These are phyloP conservation scores for Arabis hirsuta DNA, from an alignment of 345 rosid genomes.

Conservation along the genomic window DNA sequence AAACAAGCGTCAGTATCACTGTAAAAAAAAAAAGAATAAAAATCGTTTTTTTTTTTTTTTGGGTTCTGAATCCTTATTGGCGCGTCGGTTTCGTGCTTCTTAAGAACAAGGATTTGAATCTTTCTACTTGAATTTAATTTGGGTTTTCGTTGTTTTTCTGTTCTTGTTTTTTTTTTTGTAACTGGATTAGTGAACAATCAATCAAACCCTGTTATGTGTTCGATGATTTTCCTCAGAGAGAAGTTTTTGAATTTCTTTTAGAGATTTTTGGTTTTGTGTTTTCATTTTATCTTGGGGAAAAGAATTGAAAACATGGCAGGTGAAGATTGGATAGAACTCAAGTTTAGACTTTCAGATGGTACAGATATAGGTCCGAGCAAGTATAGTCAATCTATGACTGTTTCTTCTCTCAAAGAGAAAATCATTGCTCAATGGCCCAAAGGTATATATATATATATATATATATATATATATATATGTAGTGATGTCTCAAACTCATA, in stretches of 20 bases:
- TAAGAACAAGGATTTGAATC: constrained; percentile 6
- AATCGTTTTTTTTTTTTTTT: background rate
- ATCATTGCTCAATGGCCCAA: constrained; percentile 67
- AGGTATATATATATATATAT: constrained; percentile 38
- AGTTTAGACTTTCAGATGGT: constrained; percentile 71
- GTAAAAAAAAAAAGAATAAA: background rate
- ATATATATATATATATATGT: too few relatives aligned
- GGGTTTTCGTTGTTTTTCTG: background rate
- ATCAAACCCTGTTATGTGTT: constrained; percentile 10
- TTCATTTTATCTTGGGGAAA: background rate
- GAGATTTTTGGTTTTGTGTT: background rate
- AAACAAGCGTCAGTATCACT: background rate
- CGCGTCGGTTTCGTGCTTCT: constrained; percentile 15
- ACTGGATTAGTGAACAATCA: constrained; percentile 25
- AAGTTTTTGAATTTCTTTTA: constrained; percentile 1
- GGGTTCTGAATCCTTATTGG: background rate
- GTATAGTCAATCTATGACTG: constrained; percentile 59
- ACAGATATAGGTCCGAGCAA: constrained; percentile 67
- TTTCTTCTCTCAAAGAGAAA: constrained; percentile 68
- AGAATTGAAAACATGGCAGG: constrained; percentile 45
- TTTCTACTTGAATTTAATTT: constrained; percentile 6
- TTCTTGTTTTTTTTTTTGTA: background rate
- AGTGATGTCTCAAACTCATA: background rate
- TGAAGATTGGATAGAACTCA: constrained; percentile 61
- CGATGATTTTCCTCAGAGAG: constrained; percentile 30